Evolutionary conservation across 2,329 filamentous ascomycete species (phyloP).

Genomic region (Didymella arachidicola): DNA sequence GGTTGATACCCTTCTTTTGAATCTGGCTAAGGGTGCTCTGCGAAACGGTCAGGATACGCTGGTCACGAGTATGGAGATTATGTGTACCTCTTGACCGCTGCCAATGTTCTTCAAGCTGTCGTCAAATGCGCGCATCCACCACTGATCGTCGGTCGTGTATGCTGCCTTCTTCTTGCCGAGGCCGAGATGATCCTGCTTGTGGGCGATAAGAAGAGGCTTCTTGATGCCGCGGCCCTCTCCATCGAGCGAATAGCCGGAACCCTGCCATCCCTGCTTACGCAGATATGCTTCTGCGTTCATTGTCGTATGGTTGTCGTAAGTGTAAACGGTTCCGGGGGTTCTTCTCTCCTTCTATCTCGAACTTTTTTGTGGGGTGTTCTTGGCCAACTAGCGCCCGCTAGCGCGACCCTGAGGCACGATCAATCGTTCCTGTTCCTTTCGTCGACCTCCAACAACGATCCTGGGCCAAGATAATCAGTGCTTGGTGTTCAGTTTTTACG

Average conservation of each 20-base stretch:
- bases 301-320: constrained; percentile 3
- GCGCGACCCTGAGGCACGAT: background rate
- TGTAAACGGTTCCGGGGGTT: background rate
- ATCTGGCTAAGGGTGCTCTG: constrained; percentile 63
- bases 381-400: constrained; percentile 3
- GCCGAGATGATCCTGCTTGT: constrained; percentile 81
- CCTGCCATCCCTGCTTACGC: constrained; percentile 87
- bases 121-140: constrained; percentile 97
- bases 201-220: constrained; percentile 81
- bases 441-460: background rate
- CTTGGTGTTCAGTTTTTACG: background rate
- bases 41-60: background rate
- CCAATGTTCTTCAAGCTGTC: constrained; percentile 77
- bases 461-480: background rate
- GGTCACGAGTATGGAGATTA: constrained; percentile 30
- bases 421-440: background rate
- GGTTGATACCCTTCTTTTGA: constrained; percentile 56
- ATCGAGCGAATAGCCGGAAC: constrained; percentile 86
- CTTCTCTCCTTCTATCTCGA: constrained; percentile 10
- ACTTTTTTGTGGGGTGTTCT: constrained; percentile 22
- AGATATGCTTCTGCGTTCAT: constrained; percentile 91
- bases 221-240: constrained; percentile 77
- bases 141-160: constrained; percentile 74
- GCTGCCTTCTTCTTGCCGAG: constrained; percentile 74
- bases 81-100: constrained; percentile 38